These are phyloP conservation scores for Apiospora aurea DNA, from an alignment of 2,329 filamentous ascomycete species.

Conservation along the genomic window DNA sequence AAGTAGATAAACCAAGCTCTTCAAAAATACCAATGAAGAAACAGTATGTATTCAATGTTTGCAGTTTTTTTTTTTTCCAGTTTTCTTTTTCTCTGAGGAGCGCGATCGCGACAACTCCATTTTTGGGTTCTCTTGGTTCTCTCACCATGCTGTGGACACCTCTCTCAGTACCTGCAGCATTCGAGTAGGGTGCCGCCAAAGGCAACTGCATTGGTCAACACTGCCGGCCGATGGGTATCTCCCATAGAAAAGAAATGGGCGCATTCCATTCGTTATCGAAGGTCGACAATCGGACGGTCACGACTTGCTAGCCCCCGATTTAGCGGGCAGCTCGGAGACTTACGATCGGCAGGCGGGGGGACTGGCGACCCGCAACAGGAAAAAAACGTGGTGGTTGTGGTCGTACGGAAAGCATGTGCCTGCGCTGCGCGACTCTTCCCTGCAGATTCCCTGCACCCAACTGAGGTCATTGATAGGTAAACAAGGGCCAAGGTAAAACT, in stretches of 20 bases:
- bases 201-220: not conserved
- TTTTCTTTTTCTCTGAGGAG: no score
- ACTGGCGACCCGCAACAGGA: not conserved
- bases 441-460: not conserved
- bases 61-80: no score
- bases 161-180: not conserved
- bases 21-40: no score
- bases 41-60: no score
- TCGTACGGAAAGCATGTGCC: not conserved
- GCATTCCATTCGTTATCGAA: not conserved
- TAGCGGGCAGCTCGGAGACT: conserved; percentile 4
- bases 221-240: not conserved
- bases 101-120: no score
- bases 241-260: not conserved
- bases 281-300: not conserved
- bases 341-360: not conserved
- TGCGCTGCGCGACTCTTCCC: not conserved
- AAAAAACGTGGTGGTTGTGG: not conserved
- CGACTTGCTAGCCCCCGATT: not conserved
- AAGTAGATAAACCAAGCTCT: no score
- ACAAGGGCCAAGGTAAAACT: not conserved
- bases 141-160: not conserved
- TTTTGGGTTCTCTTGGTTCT: no score
- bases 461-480: not conserved
- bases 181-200: not conserved